These are phyloP conservation scores for Gastrodia elata DNA, from an alignment of 106 monocot genomes.

Conservation along the genomic window DNA sequence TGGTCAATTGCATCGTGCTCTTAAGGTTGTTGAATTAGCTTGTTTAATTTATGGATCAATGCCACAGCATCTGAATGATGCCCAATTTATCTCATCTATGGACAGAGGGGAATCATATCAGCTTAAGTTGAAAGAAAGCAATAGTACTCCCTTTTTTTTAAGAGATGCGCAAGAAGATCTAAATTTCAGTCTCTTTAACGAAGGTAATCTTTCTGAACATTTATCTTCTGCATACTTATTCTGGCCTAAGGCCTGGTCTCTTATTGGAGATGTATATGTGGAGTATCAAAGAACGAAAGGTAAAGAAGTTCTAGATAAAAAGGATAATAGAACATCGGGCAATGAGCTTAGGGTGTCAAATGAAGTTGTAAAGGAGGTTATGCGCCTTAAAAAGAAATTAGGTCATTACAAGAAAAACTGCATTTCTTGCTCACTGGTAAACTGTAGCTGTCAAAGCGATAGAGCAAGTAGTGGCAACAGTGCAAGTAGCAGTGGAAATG, in stretches of 20 bases:
- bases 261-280: conserved; percentile 84
- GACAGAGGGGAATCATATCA: conserved; percentile 23
- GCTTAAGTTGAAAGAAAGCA: conserved; percentile 12
- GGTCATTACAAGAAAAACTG: conserved; percentile 66
- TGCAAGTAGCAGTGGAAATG: conserved; percentile 72
- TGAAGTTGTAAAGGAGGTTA: conserved; percentile 88
- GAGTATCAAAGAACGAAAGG: conserved; percentile 47
- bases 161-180: conserved; percentile 18
- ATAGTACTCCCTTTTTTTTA: conserved; percentile 9
- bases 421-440: conserved; percentile 69
- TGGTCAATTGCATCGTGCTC: conserved; percentile 52
- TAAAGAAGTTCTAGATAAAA: conserved; percentile 23
- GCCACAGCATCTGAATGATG: conserved; percentile 81
- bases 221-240: conserved; percentile 54
- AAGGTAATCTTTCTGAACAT: conserved; percentile 16
- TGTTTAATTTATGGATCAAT: conserved; percentile 95
- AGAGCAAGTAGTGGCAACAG: conserved; percentile 84
- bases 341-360: conserved; percentile 65
- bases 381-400: conserved; percentile 86
- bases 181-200: conserved; percentile 10
- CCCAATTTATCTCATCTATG: conserved; percentile 85
- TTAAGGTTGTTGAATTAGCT: conserved; percentile 84
- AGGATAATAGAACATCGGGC: conserved; percentile 24
- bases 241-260: conserved; percentile 87
- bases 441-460: conserved; percentile 91